Conservation (phyloP, 148 eudicot genomes). For the Drosera capensis region DNA sequence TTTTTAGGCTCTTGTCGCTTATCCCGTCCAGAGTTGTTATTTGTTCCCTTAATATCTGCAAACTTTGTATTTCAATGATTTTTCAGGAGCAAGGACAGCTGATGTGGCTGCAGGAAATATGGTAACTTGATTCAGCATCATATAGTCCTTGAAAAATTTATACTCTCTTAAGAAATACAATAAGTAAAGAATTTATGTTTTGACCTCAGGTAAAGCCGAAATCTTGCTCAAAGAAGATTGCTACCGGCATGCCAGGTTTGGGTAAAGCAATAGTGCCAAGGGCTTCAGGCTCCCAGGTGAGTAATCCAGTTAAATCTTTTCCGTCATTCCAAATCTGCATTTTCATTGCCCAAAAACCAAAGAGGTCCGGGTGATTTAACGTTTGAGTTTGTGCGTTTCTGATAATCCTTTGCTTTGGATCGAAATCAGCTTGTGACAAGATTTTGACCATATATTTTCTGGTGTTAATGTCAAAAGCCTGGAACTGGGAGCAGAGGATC, state of each 20-base stretch:
- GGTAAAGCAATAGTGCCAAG: constrained; percentile 25
- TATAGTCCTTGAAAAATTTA: not conserved
- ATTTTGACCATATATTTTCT: not conserved
- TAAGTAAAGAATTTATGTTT: not conserved
- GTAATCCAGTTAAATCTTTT: constrained; percentile 23
- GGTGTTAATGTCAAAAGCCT: constrained; percentile 19
- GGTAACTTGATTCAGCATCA: too few species aligned
- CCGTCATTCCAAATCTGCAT: not conserved
- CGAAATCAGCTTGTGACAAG: not conserved
- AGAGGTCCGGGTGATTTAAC: not conserved
- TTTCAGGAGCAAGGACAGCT: too few species aligned
- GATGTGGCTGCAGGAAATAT: too few species aligned
- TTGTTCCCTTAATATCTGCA: too few species aligned
- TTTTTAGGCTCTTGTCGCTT: too few species aligned
- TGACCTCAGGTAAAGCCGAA: constrained; percentile 31
- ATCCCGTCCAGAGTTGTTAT: too few species aligned
- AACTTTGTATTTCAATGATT: too few species aligned
- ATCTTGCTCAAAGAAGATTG: constrained; percentile 27
- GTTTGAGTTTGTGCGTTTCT: not conserved
- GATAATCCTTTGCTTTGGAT: not conserved
- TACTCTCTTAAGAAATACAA: not conserved
- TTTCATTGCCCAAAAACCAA: not conserved
- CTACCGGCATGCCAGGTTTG: constrained; percentile 18
- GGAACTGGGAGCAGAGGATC: constrained; percentile 22
- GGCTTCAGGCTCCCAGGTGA: constrained; percentile 23